Conservation (phyloP, 495 filamentous ascomycete genomes). For the Aspergillus egyptiacus region DNA sequence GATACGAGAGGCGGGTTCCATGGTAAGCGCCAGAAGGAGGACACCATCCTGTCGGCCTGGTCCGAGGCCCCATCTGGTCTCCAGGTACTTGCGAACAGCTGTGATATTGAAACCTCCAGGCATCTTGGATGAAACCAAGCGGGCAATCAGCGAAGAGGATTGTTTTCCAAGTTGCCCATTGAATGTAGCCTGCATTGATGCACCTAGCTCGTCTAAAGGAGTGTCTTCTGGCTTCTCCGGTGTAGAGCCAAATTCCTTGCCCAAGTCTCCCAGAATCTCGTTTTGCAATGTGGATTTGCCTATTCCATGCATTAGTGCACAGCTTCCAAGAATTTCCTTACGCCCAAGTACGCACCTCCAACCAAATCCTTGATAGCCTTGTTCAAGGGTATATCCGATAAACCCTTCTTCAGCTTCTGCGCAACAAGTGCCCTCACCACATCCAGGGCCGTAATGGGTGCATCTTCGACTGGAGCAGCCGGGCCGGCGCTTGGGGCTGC, state of each 20-base stretch:
- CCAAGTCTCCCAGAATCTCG: conserved; percentile 90
- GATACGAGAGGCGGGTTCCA: conserved; percentile 83
- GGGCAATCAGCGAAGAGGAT: conserved; percentile 85
- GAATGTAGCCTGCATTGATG: conserved; percentile 94
- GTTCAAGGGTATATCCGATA: conserved; percentile 82
- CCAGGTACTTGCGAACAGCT: conserved; percentile 84
- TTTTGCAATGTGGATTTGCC: conserved; percentile 98
- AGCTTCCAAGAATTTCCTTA: not conserved
- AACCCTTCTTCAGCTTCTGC: conserved; percentile 96
- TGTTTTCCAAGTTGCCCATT: conserved; percentile 98
- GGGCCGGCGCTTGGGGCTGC: conserved; percentile 72
- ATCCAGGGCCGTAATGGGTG: conserved; percentile 78
- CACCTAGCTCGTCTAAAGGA: conserved; percentile 90
- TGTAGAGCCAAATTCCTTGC: conserved; percentile 97
- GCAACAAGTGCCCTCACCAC: conserved; percentile 86
- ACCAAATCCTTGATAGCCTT: conserved; percentile 99
- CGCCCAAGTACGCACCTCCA: conserved; percentile 61
- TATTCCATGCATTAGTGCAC: conserved; percentile 25
- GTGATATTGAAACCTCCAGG: conserved; percentile 99
- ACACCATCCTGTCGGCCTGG: conserved; percentile 88
- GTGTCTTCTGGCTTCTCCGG: conserved; percentile 98
- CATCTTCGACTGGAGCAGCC: conserved; percentile 82
- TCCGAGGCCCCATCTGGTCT: conserved; percentile 87
- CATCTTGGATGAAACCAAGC: conserved; percentile 98
- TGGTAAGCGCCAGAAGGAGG: conserved; percentile 81